Percentiles rank a stretch among this genome's conserved stretches.
These are phyloP conservation scores for Saccharomycopsis lassenensis DNA, from an alignment of 805 yeast species.

Conservation along the genomic window DNA sequence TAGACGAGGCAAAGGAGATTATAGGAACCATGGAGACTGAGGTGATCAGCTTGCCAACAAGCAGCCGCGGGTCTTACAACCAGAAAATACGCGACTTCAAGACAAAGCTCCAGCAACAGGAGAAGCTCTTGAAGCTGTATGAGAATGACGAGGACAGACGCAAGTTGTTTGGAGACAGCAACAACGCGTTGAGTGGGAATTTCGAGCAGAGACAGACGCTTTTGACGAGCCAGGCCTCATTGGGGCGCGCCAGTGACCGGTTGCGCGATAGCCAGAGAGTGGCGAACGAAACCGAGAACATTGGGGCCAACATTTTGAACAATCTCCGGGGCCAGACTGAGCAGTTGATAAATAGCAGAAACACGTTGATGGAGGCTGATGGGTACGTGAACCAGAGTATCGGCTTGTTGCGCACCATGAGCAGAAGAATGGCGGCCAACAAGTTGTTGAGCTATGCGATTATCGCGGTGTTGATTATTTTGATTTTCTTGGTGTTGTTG, in stretches of 20 bases:
- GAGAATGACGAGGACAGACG: constrained; percentile 64
- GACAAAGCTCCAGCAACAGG: constrained; percentile 45
- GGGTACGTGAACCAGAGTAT: constrained; percentile 84
- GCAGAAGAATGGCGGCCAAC: constrained; percentile 85
- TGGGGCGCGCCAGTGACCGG: constrained; percentile 76
- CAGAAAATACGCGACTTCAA: constrained; percentile 66
- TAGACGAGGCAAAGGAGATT: constrained; percentile 75
- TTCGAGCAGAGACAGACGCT: constrained; percentile 66
- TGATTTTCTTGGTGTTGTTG: constrained; percentile 73
- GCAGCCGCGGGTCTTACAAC: constrained; percentile 59
- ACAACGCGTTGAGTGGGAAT: constrained; percentile 20
- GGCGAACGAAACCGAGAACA: constrained; percentile 84
- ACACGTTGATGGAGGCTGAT: constrained; percentile 82
- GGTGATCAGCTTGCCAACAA: constrained; percentile 71
- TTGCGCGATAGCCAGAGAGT: constrained; percentile 79
- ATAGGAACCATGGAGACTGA: constrained; percentile 81
- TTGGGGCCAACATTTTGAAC: constrained; percentile 83
- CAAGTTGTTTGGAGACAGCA: constrained; percentile 55
- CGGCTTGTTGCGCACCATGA: constrained; percentile 81
- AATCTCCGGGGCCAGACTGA: constrained; percentile 91
- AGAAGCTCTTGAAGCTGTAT: constrained; percentile 40
- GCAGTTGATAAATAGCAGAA: constrained; percentile 77
- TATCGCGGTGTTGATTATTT: constrained; percentile 71
- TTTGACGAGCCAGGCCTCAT: constrained; percentile 62
- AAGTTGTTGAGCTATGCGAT: constrained; percentile 84